Evolutionary conservation across 257 asterid species (phyloP).

Genomic region (Salvia miltiorrhiza): DNA sequence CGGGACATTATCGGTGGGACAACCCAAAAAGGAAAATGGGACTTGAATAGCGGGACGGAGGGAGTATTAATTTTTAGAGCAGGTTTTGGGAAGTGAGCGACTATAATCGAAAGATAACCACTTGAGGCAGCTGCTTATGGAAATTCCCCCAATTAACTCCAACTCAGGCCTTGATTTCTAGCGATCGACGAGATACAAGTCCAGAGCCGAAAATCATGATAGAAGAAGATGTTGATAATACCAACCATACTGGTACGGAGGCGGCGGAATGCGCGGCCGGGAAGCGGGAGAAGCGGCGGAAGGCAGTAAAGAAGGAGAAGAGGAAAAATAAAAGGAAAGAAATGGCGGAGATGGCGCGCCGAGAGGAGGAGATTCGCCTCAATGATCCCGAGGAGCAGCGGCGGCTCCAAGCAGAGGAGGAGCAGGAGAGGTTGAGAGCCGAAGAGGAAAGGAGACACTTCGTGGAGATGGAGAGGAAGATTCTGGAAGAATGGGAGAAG

Average conservation of each 20-base stretch:
- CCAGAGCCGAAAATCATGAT: slow-evolving; percentile 18
- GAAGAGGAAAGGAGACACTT: slow-evolving; percentile 69
- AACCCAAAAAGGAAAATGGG: too few relatives aligned
- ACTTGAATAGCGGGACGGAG: too few relatives aligned
- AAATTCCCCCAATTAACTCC: too few relatives aligned
- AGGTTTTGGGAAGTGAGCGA: too few relatives aligned
- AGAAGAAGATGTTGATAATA: slow-evolving; percentile 14
- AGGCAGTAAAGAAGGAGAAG: slow-evolving; percentile 78
- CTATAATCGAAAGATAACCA: too few relatives aligned
- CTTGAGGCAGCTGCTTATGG: too few relatives aligned
- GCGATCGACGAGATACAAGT: neutral
- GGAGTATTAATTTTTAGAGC: too few relatives aligned
- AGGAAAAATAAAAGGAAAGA: slow-evolving; percentile 84
- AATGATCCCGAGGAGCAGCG: slow-evolving; percentile 73
- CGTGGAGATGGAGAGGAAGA: slow-evolving; percentile 75
- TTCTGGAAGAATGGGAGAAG: slow-evolving; percentile 65
- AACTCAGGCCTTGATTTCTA: too few relatives aligned
- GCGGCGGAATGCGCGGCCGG: slow-evolving; percentile 25
- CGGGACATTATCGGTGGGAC: too few relatives aligned
- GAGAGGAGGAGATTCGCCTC: slow-evolving; percentile 64
- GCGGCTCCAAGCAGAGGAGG: slow-evolving; percentile 69
- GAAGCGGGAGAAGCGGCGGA: slow-evolving; percentile 69
- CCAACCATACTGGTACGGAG: neutral
- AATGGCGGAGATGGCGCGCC: slow-evolving; percentile 64
- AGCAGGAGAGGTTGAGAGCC: slow-evolving; percentile 57